Conservation (phyloP, 345 rosid species). For the Acer negundo region DNA sequence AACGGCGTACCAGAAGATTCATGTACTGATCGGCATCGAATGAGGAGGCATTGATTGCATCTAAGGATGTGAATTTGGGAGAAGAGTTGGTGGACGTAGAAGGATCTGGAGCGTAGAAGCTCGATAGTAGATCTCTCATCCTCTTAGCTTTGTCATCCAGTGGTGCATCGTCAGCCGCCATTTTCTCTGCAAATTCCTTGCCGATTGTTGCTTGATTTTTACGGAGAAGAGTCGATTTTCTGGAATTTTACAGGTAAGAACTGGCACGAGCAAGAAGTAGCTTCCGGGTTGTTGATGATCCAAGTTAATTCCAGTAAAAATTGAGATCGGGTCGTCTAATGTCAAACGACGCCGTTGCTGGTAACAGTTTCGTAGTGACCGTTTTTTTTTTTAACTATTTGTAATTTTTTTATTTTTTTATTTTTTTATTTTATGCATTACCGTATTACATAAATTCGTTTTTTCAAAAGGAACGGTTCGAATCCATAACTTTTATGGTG, state of each 20-base stretch:
- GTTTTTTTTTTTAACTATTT: neutral
- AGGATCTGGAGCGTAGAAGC: slow-evolving; percentile 96
- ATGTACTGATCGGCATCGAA: slow-evolving; percentile 93
- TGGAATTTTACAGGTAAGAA: neutral
- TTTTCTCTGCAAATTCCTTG: slow-evolving; percentile 25
- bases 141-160: slow-evolving; percentile 99
- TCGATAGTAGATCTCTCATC: slow-evolving; percentile 96
- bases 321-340: neutral
- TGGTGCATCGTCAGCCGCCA: slow-evolving; percentile 68
- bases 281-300: neutral
- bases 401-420: too few species aligned
- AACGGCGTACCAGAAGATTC: slow-evolving; percentile 71
- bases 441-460: too few species aligned
- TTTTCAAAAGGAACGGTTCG: too few species aligned
- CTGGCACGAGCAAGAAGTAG: neutral
- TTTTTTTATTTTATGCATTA: too few species aligned
- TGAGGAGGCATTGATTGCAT: slow-evolving; percentile 72
- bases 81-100: slow-evolving; percentile 45
- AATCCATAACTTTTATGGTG: too few species aligned
- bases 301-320: neutral
- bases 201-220: neutral
- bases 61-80: slow-evolving; percentile 56
- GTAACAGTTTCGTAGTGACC: neutral
- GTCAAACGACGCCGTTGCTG: neutral
- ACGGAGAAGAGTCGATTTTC: neutral